Conservation (phyloP, 148 eudicot species). For the Drosera capensis region DNA sequence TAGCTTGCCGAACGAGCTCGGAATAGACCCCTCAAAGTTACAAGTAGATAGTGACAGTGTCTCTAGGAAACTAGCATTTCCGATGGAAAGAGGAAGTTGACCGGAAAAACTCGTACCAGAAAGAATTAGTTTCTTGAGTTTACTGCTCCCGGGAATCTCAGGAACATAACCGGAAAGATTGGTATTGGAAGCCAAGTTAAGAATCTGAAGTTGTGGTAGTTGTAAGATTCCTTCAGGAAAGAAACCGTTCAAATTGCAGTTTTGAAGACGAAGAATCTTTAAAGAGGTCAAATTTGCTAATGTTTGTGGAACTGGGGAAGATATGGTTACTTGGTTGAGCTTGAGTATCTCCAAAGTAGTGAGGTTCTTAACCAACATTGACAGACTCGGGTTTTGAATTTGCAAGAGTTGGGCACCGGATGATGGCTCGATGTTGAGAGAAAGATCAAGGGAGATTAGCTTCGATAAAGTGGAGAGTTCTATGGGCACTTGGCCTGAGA, state of each 20-base stretch:
- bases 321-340: background rate
- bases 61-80: background rate
- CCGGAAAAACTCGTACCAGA: background rate
- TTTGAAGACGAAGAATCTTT: background rate
- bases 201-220: background rate
- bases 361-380: slow-evolving; percentile 11
- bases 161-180: background rate
- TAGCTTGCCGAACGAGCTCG: background rate
- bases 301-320: background rate
- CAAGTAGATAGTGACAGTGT: background rate
- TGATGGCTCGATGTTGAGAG: too few species aligned
- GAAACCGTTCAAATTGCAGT: background rate
- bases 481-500: slow-evolving; percentile 22
- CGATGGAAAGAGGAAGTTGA: background rate
- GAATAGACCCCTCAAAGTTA: background rate
- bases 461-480: slow-evolving; percentile 13
- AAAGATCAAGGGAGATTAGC: slow-evolving; percentile 15
- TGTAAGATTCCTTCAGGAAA: background rate
- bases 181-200: background rate
- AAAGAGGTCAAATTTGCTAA: background rate
- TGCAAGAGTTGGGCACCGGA: background rate
- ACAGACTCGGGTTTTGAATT: slow-evolving; percentile 9
- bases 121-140: background rate
- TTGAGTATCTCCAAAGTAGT: slow-evolving; percentile 3
- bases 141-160: background rate